These are phyloP conservation scores for Salvia rosmarinus DNA, from an alignment of 257 asterid species.

Conservation along the genomic window DNA sequence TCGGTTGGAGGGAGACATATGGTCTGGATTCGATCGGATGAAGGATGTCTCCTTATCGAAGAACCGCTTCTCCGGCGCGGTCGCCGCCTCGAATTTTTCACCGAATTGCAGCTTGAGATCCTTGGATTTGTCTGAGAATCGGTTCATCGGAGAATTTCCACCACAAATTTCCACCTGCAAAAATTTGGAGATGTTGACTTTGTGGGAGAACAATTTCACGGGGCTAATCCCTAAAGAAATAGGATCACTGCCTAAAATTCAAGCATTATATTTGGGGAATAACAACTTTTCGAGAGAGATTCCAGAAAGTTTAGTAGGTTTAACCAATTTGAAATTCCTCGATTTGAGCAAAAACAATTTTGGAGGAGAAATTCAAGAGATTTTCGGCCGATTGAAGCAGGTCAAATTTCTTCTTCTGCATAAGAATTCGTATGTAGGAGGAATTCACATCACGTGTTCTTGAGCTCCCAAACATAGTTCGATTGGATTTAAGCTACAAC, in stretches of 20 bases:
- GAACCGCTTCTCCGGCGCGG: constrained; percentile 53
- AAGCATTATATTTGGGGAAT: constrained; percentile 63
- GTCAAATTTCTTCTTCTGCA: constrained; percentile 71
- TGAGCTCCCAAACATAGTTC: constrained; percentile 50
- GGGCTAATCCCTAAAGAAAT: constrained; percentile 72
- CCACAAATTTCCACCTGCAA: constrained; percentile 61
- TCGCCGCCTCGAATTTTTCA: constrained; percentile 50
- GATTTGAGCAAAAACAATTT: constrained; percentile 74
- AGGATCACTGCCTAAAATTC: constrained; percentile 55
- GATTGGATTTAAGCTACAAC: constrained; percentile 85
- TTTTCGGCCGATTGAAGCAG: constrained; percentile 64
- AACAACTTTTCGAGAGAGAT: constrained; percentile 76
- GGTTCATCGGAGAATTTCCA: constrained; percentile 60
- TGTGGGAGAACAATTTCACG: constrained; percentile 60
- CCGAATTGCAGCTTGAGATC: constrained; percentile 53
- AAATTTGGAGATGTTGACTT: constrained; percentile 47
- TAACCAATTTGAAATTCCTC: constrained; percentile 57
- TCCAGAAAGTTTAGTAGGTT: constrained; percentile 56
- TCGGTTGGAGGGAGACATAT: constrained; percentile 56
- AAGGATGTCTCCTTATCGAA: constrained; percentile 57
- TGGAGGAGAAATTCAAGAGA: constrained; percentile 67
- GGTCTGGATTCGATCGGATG: constrained; percentile 63
- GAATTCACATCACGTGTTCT: constrained; percentile 72
- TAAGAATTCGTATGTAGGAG: constrained; percentile 62
- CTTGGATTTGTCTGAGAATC: constrained; percentile 73